A percentile compares a stretch with the other conserved stretches of the same genome.
Conservation (phyloP, 2,329 filamentous ascomycete species). For the Huntiella decipiens region DNA sequence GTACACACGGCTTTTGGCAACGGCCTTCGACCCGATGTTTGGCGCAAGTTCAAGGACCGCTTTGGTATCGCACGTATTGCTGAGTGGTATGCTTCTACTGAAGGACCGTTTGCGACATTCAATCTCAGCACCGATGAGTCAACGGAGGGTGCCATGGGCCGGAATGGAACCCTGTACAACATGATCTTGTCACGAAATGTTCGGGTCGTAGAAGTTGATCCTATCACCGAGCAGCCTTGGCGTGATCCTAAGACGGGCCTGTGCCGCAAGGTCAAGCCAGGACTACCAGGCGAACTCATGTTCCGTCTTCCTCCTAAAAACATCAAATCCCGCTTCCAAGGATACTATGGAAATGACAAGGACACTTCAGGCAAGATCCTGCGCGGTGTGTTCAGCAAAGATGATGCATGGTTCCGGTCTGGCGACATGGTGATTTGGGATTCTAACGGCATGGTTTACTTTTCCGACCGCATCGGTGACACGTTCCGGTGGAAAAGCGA, state of each 20-base stretch:
- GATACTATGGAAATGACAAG: conserved; percentile 57
- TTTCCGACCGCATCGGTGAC: conserved; percentile 64
- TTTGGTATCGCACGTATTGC: conserved; percentile 56
- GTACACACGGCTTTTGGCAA: conserved; percentile 70
- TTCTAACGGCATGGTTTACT: conserved; percentile 52
- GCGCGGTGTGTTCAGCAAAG: conserved; percentile 51
- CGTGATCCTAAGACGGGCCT: conserved; percentile 52
- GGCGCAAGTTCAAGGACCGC: conserved; percentile 64
- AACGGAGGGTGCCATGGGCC: conserved; percentile 58
- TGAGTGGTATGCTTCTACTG: conserved; percentile 69
- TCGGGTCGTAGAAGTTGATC: conserved; percentile 51
- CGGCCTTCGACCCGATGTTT: conserved; percentile 68
- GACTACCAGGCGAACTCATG: conserved; percentile 57
- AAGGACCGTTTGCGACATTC: conserved; percentile 49
- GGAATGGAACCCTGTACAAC: conserved; percentile 43
- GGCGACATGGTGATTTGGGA: conserved; percentile 68
- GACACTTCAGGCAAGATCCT: conserved; percentile 59
- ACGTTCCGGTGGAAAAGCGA: conserved; percentile 70
- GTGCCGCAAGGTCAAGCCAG: conserved; percentile 37
- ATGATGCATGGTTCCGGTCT: conserved; percentile 66
- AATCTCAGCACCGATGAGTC: conserved; percentile 59
- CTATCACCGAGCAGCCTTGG: conserved; percentile 45
- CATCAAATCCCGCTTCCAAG: conserved; percentile 50
- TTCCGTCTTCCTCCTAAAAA: conserved; percentile 49
- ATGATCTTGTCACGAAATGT: conserved; percentile 30